Conservation (phyloP, 345 rosid species). For the Citrus unshiu region DNA sequence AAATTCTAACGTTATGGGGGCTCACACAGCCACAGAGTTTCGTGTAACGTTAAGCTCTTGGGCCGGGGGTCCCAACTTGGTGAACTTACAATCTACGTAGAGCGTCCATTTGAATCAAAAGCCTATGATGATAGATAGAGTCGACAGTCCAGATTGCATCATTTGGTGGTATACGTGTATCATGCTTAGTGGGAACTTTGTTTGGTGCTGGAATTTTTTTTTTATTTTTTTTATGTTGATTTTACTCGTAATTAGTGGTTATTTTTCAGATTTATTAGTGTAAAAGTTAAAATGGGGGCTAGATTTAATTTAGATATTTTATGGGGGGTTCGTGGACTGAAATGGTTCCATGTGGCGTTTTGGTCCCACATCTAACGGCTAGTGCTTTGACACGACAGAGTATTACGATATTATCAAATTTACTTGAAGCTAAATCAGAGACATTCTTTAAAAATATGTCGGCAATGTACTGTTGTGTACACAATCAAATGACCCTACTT, state of each 20-base stretch:
- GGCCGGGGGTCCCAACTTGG: not conserved
- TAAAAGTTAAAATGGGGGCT: not conserved
- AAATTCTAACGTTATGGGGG: not conserved
- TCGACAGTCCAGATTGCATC: not conserved
- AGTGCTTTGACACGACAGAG: not conserved
- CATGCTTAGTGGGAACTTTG: not conserved
- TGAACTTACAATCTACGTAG: too few species aligned
- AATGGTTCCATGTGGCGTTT: slow-evolving; percentile 4
- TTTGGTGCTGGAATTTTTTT: too few species aligned
- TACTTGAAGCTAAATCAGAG: not conserved
- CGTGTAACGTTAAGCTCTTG: not conserved
- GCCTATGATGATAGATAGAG: not conserved
- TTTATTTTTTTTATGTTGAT: too few species aligned
- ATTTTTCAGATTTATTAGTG: not conserved
- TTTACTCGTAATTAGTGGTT: too few species aligned
- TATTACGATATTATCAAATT: not conserved
- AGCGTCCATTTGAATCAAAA: too few species aligned
- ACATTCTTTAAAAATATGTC: slow-evolving; percentile 24
- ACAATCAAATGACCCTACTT: not conserved
- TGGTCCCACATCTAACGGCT: slow-evolving; percentile 28
- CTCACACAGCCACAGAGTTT: not conserved
- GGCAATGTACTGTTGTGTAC: slow-evolving; percentile 19
- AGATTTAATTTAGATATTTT: not conserved
- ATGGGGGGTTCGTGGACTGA: slow-evolving; percentile 1
- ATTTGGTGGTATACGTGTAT: not conserved